Percentiles rank a stretch among this genome's conserved stretches.
phyloP scores from a whole-genome alignment of 2,329 filamentous ascomycete species.

The Didymosphaeria variabile region DNA sequence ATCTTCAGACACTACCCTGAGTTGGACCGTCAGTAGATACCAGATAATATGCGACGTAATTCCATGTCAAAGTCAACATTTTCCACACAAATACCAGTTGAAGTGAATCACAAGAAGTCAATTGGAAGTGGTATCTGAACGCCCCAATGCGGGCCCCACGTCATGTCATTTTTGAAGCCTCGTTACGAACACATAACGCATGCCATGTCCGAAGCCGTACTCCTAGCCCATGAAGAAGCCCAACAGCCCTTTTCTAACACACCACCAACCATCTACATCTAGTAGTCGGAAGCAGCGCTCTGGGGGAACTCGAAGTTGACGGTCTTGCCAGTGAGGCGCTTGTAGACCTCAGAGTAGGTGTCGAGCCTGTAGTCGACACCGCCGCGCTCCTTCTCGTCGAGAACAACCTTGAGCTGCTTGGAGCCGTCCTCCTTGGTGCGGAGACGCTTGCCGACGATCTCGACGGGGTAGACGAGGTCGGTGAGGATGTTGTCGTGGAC shows the following conservation, averaged over 20 bases:
- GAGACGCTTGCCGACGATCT: slow-evolving; percentile 99
- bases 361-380: slow-evolving; percentile 99
- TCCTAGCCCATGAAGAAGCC: slow-evolving; percentile 45
- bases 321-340: slow-evolving; percentile 92
- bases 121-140: slow-evolving; percentile 50
- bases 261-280: slow-evolving; percentile 69
- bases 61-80: background rate
- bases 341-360: slow-evolving; percentile 99
- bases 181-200: slow-evolving; percentile 47
- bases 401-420: slow-evolving; percentile 98
- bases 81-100: background rate
- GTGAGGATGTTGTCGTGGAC: slow-evolving; percentile 98
- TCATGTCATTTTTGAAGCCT: slow-evolving; percentile 52
- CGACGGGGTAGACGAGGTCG: slow-evolving; percentile 99
- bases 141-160: slow-evolving; percentile 42
- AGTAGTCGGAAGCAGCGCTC: slow-evolving; percentile 80
- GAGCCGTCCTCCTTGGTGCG: slow-evolving; percentile 98
- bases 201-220: slow-evolving; percentile 50
- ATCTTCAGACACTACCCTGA: slow-evolving; percentile 79
- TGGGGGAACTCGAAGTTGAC: slow-evolving; percentile 99
- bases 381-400: slow-evolving; percentile 99
- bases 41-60: background rate
- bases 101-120: slow-evolving; percentile 41
- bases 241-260: slow-evolving; percentile 26
- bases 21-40: slow-evolving; percentile 64